Percentiles rank a stretch among this genome's conserved stretches.
Evolutionary conservation across 768 basidiomycete species (phyloP).

Genomic region (Serpula lacrymans): DNA sequence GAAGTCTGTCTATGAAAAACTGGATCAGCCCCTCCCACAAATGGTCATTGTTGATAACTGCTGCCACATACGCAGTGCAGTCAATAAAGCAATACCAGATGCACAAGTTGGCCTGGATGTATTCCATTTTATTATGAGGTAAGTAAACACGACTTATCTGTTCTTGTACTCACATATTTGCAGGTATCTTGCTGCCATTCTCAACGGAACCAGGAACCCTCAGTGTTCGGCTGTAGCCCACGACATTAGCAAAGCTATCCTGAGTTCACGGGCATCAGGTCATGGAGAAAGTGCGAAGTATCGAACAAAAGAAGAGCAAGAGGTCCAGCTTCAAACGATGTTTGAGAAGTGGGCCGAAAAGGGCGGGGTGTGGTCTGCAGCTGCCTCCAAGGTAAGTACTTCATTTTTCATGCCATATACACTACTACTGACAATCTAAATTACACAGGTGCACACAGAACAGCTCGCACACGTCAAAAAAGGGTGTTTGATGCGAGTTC

Average conservation of each 20-base stretch:
- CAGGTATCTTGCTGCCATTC: slow-evolving; percentile 11
- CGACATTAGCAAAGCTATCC: slow-evolving; percentile 10
- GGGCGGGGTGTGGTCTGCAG: slow-evolving; percentile 18
- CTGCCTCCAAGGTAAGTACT: slow-evolving; percentile 13
- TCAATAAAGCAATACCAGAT: slow-evolving; percentile 6
- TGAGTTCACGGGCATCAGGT: slow-evolving; percentile 8
- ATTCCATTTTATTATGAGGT: slow-evolving; percentile 18
- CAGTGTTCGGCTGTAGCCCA: background rate
- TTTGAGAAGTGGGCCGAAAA: slow-evolving; percentile 11
- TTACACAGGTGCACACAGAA: slow-evolving; percentile 22
- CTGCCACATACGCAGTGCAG: slow-evolving; percentile 11
- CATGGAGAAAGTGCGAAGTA: slow-evolving; percentile 11
- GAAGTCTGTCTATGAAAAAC: slow-evolving; percentile 5
- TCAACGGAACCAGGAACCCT: slow-evolving; percentile 8
- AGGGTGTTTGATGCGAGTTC: slow-evolving; percentile 20
- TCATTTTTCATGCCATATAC: too few relatives aligned
- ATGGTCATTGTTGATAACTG: slow-evolving; percentile 19
- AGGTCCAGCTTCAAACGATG: slow-evolving; percentile 5
- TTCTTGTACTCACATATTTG: background rate
- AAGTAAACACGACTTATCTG: background rate
- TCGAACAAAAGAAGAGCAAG: slow-evolving; percentile 16
- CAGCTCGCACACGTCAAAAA: slow-evolving; percentile 25
- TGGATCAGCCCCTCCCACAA: slow-evolving; percentile 6
- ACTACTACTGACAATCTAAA: too few relatives aligned
- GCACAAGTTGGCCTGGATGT: slow-evolving; percentile 8